Conservation (phyloP, 2,329 filamentous ascomycete genomes). For the Arachnopeziza araneosa region DNA sequence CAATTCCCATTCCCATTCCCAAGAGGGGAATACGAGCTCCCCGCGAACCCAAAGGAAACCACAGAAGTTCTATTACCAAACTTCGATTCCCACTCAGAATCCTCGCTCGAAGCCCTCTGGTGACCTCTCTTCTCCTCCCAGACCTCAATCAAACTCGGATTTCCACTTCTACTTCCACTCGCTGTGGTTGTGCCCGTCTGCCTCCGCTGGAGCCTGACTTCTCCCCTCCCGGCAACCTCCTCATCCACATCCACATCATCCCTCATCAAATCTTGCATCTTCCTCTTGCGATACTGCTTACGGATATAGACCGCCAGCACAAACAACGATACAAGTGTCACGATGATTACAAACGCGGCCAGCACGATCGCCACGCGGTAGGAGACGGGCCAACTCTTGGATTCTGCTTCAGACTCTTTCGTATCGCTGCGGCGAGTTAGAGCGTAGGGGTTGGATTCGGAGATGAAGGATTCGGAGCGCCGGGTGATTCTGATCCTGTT, state of each 20-base stretch:
- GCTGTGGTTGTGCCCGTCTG: not conserved
- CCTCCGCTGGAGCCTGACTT: not conserved
- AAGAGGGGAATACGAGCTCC: not conserved
- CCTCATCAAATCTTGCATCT: not conserved
- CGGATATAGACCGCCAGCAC: conserved; percentile 6
- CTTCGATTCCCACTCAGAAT: not conserved
- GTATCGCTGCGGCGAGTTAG: not conserved
- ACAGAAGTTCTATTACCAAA: not conserved
- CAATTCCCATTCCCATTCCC: not conserved
- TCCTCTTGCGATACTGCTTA: not conserved
- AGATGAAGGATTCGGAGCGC: not conserved
- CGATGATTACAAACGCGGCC: conserved; percentile 9
- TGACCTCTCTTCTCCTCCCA: not conserved
- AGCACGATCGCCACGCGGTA: conserved; percentile 15
- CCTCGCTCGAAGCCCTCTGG: not conserved
- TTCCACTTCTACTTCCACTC: not conserved
- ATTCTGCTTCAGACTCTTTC: not conserved
- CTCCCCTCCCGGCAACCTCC: not conserved
- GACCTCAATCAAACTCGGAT: not conserved
- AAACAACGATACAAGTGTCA: conserved; percentile 8
- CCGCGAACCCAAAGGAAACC: not conserved
- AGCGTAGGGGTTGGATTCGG: not conserved
- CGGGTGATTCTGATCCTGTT: not conserved
- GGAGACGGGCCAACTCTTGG: conserved; percentile 2
- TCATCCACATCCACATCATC: not conserved